Evolutionary conservation across 176 grass and related monocot species (phyloP), one percentile per base, ranked within the genome.

Genomic region (Canna indica): DNA sequence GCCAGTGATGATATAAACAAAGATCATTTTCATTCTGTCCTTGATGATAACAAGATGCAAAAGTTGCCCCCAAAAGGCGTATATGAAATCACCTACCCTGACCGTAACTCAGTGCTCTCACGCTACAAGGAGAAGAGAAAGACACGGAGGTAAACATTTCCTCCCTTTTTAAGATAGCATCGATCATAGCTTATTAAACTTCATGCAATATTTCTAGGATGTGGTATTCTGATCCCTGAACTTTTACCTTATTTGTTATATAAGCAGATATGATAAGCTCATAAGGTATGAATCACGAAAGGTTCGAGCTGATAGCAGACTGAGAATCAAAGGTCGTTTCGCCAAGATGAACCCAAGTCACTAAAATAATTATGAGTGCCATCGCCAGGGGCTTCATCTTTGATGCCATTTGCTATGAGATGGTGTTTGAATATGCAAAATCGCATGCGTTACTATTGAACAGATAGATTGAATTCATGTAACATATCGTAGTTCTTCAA

Each of bases 41-140:
- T 18, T 76, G 65, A 47, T n/a, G 57, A 67, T 29, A n/a, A n/a
- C n/a, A 36, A 77, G 22, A 27, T 57, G 39, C 87, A 87, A 80
- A 20, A 47, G 53, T 56, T 87, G 17, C 80, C 84, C 2, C 79
- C 35, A 41, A 83, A 36, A 66, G 76, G 76, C 24, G 59, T 72
- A 11, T 78, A 86, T 64, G 75, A 87, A 76, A 61, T 90, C 31
- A 62, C 72, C 17, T 85, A 67, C 47, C 71, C 75, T 11, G 89
- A 97, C 83, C 83, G 94, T 9, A 65, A 82, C 79, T 72, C 59
- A 39, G 77, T 90, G 22, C 85, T 97, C 66, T 97, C 82, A 9
- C 89, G 94, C 36, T 97, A 92, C 68, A 92, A 87, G 75, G 89
- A 97, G 77, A 97, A 97, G 77, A 85, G 94, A 39, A 92, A 97